Conservation (phyloP, 768 basidiomycete genomes). For the Mycena filopes region DNA sequence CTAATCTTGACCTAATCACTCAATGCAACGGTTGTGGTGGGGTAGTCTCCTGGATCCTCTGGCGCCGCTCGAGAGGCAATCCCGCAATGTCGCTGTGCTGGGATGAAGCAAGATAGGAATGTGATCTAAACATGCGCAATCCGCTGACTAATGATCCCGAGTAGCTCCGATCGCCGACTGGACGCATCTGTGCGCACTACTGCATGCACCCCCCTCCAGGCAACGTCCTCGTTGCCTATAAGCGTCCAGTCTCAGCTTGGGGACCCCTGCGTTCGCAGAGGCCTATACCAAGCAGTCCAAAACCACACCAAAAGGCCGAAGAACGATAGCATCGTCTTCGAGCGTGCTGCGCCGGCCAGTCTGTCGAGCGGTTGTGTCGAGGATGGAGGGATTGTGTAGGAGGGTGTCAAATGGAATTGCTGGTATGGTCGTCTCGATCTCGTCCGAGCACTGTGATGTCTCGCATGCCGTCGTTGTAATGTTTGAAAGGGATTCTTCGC, state of each 20-base stretch:
- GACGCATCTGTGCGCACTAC: no score
- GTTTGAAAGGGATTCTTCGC: slow-evolving; percentile 1
- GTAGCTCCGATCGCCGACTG: no score
- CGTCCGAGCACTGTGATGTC: not conserved
- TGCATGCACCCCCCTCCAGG: not conserved
- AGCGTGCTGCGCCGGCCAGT: no score
- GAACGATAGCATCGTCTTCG: not conserved
- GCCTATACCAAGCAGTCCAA: not conserved
- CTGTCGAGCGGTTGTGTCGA: no score
- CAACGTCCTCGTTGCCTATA: slow-evolving; percentile 3
- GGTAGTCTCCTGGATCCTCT: no score
- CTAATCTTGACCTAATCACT: no score
- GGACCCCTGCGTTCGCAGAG: not conserved
- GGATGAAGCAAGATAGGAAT: no score
- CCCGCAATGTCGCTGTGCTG: no score
- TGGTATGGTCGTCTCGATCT: not conserved
- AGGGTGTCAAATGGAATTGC: not conserved
- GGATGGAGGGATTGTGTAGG: not conserved
- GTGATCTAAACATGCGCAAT: no score
- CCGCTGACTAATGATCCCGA: no score
- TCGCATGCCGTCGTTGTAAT: slow-evolving; percentile 1
- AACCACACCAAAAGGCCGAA: slow-evolving; percentile 3
- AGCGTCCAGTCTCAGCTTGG: not conserved
- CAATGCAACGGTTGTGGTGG: no score
- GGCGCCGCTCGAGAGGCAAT: no score